phyloP scores from a whole-genome alignment of 805 yeast genomes.

The Candida cerambycidarum region DNA sequence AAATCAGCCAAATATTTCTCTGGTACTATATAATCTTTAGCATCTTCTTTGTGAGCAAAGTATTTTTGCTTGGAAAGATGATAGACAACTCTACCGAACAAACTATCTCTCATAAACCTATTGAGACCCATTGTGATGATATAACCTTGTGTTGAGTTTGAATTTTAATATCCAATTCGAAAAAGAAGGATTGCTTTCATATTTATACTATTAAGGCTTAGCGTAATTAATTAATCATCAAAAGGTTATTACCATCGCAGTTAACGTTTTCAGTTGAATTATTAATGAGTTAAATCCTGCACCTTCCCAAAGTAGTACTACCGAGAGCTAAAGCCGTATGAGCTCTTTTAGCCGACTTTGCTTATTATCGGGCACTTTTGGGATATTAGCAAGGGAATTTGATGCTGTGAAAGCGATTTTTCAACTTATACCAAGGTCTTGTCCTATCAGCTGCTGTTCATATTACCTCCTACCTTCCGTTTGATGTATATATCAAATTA shows the following conservation, averaged over 20 bases:
- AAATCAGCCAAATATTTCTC: constrained; percentile 16
- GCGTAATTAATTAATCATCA: neutral
- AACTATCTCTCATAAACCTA: constrained; percentile 10
- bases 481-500: no score
- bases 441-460: no score
- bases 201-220: neutral
- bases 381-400: neutral
- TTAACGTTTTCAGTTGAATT: neutral
- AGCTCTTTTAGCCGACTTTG: neutral
- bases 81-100: constrained; percentile 27
- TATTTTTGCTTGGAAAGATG: constrained; percentile 25
- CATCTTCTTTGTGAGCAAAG: constrained; percentile 28
- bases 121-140: neutral
- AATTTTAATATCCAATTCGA: no score
- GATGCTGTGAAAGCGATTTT: no score
- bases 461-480: no score
- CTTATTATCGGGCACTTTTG: neutral
- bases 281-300: neutral
- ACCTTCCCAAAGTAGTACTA: neutral
- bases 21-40: constrained; percentile 28
- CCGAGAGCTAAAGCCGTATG: neutral
- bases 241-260: neutral
- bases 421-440: no score
- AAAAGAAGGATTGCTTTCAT: neutral
- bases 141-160: no score